phyloP scores from a whole-genome alignment of 192 early-diverging fungal genomes.

The Phlyctochytrium bullatum region DNA sequence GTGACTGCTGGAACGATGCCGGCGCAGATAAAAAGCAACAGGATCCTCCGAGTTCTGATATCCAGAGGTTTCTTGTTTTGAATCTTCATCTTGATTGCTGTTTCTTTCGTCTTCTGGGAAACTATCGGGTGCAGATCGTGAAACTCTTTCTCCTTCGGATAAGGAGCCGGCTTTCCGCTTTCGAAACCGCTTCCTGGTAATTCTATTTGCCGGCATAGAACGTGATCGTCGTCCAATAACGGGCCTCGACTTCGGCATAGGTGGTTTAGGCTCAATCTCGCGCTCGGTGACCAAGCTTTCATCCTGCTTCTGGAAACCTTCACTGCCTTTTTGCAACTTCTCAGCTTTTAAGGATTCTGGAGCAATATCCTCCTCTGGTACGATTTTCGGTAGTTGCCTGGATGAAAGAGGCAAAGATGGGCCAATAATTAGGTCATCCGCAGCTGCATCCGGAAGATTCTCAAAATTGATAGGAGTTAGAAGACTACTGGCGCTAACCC shows the following conservation, averaged over 20 bases:
- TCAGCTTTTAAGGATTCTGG: constrained; percentile 4
- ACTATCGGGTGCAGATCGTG: background rate
- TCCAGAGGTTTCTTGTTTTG: background rate
- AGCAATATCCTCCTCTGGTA: too few species aligned
- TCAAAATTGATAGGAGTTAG: too few species aligned
- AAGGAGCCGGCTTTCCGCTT: background rate
- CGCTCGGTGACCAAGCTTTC: too few species aligned
- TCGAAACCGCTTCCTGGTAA: background rate
- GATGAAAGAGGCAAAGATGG: too few species aligned
- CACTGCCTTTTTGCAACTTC: too few species aligned
- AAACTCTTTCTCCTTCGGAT: background rate
- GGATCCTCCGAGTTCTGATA: constrained; percentile 17
- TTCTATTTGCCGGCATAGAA: background rate
- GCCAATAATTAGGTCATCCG: too few species aligned
- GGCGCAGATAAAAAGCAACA: constrained; percentile 25
- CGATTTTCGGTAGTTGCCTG: too few species aligned
- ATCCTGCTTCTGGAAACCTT: too few species aligned
- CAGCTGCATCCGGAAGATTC: too few species aligned
- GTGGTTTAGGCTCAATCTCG: too few species aligned
- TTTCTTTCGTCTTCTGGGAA: constrained; percentile 11
- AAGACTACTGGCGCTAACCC: too few species aligned
- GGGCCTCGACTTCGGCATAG: too few species aligned
- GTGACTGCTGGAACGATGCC: constrained; percentile 11
- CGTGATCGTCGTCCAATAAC: background rate
- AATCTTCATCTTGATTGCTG: background rate